Conservation (phyloP, 108 stramenopile species). For the Fistulifera pelliculosa region DNA sequence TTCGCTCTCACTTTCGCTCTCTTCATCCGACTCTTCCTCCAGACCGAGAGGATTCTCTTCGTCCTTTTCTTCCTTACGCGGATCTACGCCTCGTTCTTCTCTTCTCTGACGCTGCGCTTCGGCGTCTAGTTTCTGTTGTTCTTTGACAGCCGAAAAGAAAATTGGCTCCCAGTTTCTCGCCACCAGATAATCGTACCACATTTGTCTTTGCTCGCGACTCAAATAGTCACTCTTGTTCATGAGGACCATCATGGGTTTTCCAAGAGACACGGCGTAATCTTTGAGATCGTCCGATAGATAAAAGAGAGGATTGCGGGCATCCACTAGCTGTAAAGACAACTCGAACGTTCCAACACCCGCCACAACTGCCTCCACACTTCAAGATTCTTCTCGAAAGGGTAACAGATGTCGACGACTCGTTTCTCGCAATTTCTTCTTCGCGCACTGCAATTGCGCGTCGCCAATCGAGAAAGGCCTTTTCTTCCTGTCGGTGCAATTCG, state of each 20-base stretch:
- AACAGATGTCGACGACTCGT: conserved; percentile 28
- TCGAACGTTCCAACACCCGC: conserved; percentile 93
- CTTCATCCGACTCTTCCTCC: conserved; percentile 21
- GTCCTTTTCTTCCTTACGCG: conserved; percentile 9
- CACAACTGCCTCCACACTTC: conserved; percentile 99
- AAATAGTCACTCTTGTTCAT: conserved; percentile 98
- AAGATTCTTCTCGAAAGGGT: conserved; percentile 99
- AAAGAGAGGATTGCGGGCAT: conserved; percentile 94
- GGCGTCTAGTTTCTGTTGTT: conserved; percentile 82
- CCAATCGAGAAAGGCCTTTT: conserved; percentile 92
- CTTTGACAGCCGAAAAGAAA: conserved; percentile 92
- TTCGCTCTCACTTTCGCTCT: conserved; percentile 27
- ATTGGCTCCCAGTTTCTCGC: conserved; percentile 61
- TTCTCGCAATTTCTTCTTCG: conserved; percentile 68
- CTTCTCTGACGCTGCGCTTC: conserved; percentile 19
- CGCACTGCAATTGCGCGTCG: conserved; percentile 80
- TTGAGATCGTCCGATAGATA: conserved; percentile 88
- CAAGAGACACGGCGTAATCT: conserved; percentile 71
- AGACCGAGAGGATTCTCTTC: conserved; percentile 13
- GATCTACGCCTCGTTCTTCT: conserved; percentile 7
- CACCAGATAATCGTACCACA: conserved; percentile 85
- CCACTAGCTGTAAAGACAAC: conserved; percentile 93
- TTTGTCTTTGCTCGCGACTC: conserved; percentile 62
- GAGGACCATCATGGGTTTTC: conserved; percentile 84
- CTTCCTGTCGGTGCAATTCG: conserved; percentile 83